Conservation (phyloP, 768 basidiomycete species). For the Mycena vulgaris region DNA sequence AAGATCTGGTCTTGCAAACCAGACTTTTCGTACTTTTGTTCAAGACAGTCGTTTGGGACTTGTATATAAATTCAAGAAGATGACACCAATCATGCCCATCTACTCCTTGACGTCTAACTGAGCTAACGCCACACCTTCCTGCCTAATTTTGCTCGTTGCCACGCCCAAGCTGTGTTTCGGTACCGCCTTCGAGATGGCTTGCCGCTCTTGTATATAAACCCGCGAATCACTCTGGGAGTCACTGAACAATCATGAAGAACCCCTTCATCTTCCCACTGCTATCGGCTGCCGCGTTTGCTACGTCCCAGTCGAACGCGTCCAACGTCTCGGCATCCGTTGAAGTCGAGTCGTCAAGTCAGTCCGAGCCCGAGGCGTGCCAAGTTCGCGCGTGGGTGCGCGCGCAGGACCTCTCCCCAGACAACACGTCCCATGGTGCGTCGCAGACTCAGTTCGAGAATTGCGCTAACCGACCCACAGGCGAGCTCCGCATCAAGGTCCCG, state of each 20-base stretch:
- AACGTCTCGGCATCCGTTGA: background rate
- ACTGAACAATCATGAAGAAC: background rate
- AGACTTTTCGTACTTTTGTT: too few relatives aligned
- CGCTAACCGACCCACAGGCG: background rate
- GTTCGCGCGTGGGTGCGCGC: background rate
- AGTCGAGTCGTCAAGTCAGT: background rate
- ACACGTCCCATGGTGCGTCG: background rate
- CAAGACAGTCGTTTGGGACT: too few relatives aligned
- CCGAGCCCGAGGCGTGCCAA: background rate
- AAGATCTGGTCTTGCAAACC: too few relatives aligned
- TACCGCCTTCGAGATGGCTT: too few relatives aligned
- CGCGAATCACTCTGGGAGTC: background rate
- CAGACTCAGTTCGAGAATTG: background rate
- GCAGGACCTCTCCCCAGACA: background rate
- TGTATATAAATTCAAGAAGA: too few relatives aligned
- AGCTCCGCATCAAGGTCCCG: slow-evolving; percentile 6
- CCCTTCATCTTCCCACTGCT: background rate
- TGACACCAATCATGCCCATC: too few relatives aligned
- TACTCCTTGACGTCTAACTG: too few relatives aligned
- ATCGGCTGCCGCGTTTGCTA: background rate
- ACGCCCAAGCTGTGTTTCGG: too few relatives aligned
- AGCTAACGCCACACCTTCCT: too few relatives aligned
- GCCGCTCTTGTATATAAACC: too few relatives aligned
- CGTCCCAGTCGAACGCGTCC: background rate
- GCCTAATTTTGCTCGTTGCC: too few relatives aligned